phyloP scores from a whole-genome alignment of 306 rosid species.

The Inga oerstediana region DNA sequence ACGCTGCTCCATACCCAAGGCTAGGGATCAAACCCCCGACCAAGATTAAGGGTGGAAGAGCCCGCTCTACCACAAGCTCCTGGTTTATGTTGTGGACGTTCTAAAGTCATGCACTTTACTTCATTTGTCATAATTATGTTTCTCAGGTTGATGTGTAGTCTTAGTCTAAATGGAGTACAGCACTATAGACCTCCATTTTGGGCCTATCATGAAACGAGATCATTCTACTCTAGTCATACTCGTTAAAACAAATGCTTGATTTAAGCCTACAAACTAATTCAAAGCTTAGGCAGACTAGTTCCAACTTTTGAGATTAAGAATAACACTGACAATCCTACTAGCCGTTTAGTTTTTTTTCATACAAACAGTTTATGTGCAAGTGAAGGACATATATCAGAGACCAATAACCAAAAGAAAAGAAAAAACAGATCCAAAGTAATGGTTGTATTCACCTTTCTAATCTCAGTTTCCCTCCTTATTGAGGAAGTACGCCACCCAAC shows the following conservation, averaged over 20 bases:
- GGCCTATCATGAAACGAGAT: not conserved
- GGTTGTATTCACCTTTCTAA: slow-evolving; percentile 60
- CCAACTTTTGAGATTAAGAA: not conserved
- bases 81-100: not conserved
- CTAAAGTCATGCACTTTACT: not conserved
- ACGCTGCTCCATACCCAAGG: too few relatives aligned
- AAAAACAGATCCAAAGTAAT: slow-evolving; percentile 14
- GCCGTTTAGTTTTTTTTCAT: not conserved
- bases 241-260: not conserved
- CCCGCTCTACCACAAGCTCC: too few relatives aligned
- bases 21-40: too few relatives aligned
- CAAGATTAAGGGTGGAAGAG: too few relatives aligned
- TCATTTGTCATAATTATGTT: slow-evolving; percentile 2
- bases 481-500: slow-evolving; percentile 99
- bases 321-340: slow-evolving; percentile 9
- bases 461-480: slow-evolving; percentile 83
- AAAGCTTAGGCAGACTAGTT: slow-evolving; percentile 10
- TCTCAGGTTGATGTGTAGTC: slow-evolving; percentile 1
- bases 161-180: not conserved
- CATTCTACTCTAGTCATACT: not conserved
- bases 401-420: slow-evolving; percentile 12
- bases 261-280: not conserved
- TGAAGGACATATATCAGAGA: slow-evolving; percentile 12
- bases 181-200: not conserved
- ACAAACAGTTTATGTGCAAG: not conserved